A percentile compares a stretch with the other conserved stretches of the same genome.
These are phyloP conservation scores for Fomitopsis pinicola DNA, from an alignment of 1,284 basidiomycete genomes.

Conservation along the genomic window DNA sequence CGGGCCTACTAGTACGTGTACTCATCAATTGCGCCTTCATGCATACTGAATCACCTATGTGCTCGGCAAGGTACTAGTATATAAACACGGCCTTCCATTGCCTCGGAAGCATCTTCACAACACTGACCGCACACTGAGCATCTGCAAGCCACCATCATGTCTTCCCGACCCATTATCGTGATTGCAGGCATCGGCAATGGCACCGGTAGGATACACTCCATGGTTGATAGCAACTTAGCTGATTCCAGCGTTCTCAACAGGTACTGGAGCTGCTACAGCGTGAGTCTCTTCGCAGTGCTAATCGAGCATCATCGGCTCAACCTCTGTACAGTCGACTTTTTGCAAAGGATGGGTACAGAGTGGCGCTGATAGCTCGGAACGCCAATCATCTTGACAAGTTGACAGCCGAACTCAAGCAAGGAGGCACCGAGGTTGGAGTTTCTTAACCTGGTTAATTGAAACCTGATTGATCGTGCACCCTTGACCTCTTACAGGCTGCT, in stretches of 20 bases:
- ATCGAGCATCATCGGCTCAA: not conserved
- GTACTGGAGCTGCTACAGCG: constrained; percentile 64
- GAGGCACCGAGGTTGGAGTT: constrained; percentile 53
- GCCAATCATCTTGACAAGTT: constrained; percentile 47
- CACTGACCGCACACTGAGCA: not conserved
- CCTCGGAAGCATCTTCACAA: not conserved
- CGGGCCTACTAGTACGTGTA: no score
- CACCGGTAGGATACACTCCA: constrained; percentile 24
- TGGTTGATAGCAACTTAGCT: not conserved
- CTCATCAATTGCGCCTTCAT: not conserved
- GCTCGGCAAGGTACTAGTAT: not conserved
- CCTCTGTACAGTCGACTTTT: constrained; percentile 48
- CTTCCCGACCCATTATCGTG: constrained; percentile 41
- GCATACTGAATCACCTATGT: not conserved
- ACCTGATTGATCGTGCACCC: not conserved
- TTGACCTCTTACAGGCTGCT: constrained; percentile 40
- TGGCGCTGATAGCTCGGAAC: constrained; percentile 66
- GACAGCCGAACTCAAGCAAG: constrained; percentile 48
- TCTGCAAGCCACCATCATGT: constrained; percentile 22
- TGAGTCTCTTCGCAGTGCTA: constrained; percentile 27
- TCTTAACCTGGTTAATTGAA: not conserved
- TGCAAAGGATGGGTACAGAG: constrained; percentile 59
- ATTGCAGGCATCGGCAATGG: constrained; percentile 52
- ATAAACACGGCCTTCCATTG: not conserved
- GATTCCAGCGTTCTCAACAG: constrained; percentile 21